Percentiles rank a stretch among this genome's conserved stretches.
Evolutionary conservation across 352 stramenopile genomes (phyloP).

Genomic region (Chrysophaeum taylorii): DNA sequence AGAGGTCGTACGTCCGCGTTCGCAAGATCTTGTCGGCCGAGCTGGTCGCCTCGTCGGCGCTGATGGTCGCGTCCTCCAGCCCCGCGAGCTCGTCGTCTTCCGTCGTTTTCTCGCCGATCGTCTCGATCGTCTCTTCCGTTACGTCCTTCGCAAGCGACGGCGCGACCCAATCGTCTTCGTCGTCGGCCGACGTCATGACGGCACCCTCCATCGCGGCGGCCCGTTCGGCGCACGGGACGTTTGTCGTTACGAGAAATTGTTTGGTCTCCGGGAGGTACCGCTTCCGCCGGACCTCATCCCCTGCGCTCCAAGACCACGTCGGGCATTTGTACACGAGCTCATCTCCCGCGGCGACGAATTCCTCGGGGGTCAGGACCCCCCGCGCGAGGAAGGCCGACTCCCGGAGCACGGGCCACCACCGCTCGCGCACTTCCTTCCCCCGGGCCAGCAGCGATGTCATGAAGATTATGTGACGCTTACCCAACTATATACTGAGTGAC

Average conservation of each 20-base stretch:
- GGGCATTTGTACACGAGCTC: conserved; percentile 90
- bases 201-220: conserved; percentile 41
- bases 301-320: conserved; percentile 75
- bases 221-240: conserved; percentile 63
- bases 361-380: conserved; percentile 87
- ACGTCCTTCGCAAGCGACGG: conserved; percentile 31
- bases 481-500: too few species aligned
- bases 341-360: conserved; percentile 85
- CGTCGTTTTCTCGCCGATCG: conserved; percentile 14
- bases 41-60: conserved; percentile 23
- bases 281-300: conserved; percentile 35
- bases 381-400: conserved; percentile 80
- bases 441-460: neutral
- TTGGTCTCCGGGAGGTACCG: conserved; percentile 49
- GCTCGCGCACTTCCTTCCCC: conserved; percentile 9
- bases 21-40: conserved; percentile 44
- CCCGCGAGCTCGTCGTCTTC: conserved; percentile 16
- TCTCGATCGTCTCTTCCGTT: neutral
- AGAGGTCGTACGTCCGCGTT: conserved; percentile 93
- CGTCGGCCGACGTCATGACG: conserved; percentile 41
- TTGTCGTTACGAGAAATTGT: conserved; percentile 54
- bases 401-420: conserved; percentile 58
- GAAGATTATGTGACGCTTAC: too few species aligned
- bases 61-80: conserved; percentile 10
- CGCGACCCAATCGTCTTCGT: conserved; percentile 55